Evolutionary conservation across 768 basidiomycete genomes (phyloP).

Genomic region (Inosperma sp.): DNA sequence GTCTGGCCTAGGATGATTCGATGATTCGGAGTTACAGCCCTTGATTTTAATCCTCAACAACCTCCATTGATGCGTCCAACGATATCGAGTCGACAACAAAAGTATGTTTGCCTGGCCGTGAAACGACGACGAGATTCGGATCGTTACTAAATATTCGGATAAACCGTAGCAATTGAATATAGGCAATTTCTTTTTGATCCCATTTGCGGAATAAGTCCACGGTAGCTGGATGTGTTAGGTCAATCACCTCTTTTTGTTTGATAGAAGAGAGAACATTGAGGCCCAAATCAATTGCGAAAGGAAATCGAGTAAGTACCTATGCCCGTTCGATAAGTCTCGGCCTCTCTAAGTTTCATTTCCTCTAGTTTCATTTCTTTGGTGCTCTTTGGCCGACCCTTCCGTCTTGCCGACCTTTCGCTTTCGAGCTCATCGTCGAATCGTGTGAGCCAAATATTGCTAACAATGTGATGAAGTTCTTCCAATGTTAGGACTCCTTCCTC

Average conservation of each 20-base stretch:
- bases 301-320: conserved; percentile 51
- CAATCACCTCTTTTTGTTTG: conserved; percentile 59
- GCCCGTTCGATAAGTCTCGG: conserved; percentile 73
- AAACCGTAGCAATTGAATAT: conserved; percentile 66
- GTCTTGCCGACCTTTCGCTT: conserved; percentile 52
- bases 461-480: conserved; percentile 58
- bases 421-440: conserved; percentile 64
- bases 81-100: conserved; percentile 23
- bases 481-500: conserved; percentile 54
- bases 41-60: too few species aligned
- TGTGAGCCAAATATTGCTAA: conserved; percentile 69
- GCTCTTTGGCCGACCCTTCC: conserved; percentile 76
- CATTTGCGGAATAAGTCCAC: conserved; percentile 70
- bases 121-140: conserved; percentile 44
- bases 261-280: conserved; percentile 7
- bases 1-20: too few species aligned
- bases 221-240: conserved; percentile 68
- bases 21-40: too few species aligned
- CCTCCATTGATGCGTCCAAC: not conserved
- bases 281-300: conserved; percentile 16
- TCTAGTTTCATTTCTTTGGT: conserved; percentile 61
- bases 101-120: conserved; percentile 57
- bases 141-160: conserved; percentile 65
- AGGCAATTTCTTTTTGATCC: conserved; percentile 74
- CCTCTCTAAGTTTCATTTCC: conserved; percentile 62